phyloP scores from a whole-genome alignment of 495 filamentous ascomycete genomes.

The Penicillium canescens region DNA sequence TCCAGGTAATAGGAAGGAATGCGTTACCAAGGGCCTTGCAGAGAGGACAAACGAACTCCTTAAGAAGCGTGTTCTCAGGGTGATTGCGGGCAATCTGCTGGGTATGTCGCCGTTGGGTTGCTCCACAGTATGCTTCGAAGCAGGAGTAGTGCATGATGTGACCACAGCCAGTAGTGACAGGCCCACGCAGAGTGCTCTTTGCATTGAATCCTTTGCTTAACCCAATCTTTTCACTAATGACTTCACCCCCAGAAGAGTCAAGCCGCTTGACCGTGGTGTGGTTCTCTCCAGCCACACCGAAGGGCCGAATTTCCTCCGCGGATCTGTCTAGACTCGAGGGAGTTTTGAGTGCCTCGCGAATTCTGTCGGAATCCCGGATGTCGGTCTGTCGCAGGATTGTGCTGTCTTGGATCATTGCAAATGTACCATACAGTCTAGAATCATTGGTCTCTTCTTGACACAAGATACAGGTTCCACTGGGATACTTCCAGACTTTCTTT shows the following conservation, averaged over 20 bases:
- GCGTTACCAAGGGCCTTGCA: conserved; percentile 97
- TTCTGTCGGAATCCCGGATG: conserved; percentile 74
- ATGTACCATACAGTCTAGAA: conserved; percentile 83
- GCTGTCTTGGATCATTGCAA: conserved; percentile 85
- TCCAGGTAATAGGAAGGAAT: conserved; percentile 96
- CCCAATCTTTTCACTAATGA: conserved; percentile 73
- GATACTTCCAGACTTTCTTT: conserved; percentile 86
- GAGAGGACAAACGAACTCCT: conserved; percentile 96
- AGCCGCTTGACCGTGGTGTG: conserved; percentile 72
- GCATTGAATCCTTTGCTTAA: conserved; percentile 87
- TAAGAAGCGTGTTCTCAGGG: conserved; percentile 70
- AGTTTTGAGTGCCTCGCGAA: conserved; percentile 76
- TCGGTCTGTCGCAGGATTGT: conserved; percentile 85
- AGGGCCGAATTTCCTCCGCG: conserved; percentile 79
- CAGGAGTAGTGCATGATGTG: conserved; percentile 99
- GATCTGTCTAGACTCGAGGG: conserved; percentile 81
- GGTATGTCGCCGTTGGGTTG: conserved; percentile 77
- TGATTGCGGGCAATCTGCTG: conserved; percentile 93
- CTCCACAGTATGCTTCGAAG: conserved; percentile 85
- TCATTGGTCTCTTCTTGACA: conserved; percentile 97
- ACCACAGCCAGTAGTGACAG: conserved; percentile 87
- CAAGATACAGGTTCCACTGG: conserved; percentile 89
- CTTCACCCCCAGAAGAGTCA: conserved; percentile 65
- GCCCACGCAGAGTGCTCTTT: conserved; percentile 64
- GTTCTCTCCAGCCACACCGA: conserved; percentile 88